Evolutionary conservation across 768 basidiomycete species (phyloP), one percentile per base, ranked within the genome.

Genomic region (Kwoniella heveanensis): DNA sequence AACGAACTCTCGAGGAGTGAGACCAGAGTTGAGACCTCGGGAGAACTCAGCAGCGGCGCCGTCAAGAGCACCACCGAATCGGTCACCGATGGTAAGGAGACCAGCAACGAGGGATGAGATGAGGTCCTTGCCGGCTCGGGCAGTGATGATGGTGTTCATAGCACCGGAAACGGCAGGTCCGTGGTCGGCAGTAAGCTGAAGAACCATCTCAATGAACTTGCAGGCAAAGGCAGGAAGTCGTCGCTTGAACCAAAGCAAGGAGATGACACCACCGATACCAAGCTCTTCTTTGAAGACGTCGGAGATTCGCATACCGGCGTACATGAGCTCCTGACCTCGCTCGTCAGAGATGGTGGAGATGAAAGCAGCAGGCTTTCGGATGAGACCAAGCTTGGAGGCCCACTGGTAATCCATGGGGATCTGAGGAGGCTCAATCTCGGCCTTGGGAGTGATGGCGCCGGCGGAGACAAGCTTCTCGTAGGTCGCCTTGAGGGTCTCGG

Each of bases 371-470:
- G 94, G 96, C 83, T 97, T 98, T 79, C 95, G 89, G 83, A 98
- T 94, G 78, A 99, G 88, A 61, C 95, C 95, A 59, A 97, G 88
- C 83, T 96, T 92, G 83, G 94, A 91, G 36, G 94, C 94, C 95
- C 95, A 97, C 85, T 98, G 97, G 88, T 97, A 99, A 83, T 99
- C 95, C 92, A 98, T 97, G n/a, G 95, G 95, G 79, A 98, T 97
- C 61, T 90, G 88, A 10, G 95, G 95, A 4, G 94, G 92, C 24
- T 92, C 90, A 58, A 87, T 83, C 84, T 99, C 95, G 37, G 82
- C 72, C 83, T 87, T 84, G 68, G 87, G 88, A 36, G 83, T 80
- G 80, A 99, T 86, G 29, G 81, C 75, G 32, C 93, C 92, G 50
- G 73, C 80, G 64, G 80, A 77, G 60, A 97, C 89, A 69, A 99